Conservation (phyloP, 148 eudicot species). For the Camellia granthamiana region DNA sequence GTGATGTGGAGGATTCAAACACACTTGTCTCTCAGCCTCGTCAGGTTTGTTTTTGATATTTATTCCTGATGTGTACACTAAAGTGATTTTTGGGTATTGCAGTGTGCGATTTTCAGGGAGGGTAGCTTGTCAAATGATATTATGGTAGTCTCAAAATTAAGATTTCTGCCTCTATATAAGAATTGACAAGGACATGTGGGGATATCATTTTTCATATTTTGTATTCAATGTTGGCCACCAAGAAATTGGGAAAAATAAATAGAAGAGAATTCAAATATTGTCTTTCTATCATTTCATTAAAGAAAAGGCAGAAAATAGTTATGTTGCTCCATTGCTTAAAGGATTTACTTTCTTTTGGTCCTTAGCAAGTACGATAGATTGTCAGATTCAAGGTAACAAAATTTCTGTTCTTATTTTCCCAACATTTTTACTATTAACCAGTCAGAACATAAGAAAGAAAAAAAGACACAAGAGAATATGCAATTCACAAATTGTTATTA, state of each 20-base stretch:
- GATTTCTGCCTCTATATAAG: not conserved
- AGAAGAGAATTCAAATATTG: not conserved
- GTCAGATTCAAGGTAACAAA: not conserved
- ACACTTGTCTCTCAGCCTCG: constrained; percentile 89
- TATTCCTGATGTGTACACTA: not conserved
- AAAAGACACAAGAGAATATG: no score
- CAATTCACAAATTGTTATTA: not conserved
- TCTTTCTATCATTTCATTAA: not conserved
- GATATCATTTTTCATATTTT: not conserved
- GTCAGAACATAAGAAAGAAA: not conserved
- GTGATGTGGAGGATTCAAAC: constrained; percentile 69
- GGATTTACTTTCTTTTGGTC: constrained; percentile 5
- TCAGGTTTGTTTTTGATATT: constrained; percentile 53
- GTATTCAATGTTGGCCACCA: not conserved
- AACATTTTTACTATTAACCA: not conserved
- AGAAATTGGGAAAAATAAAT: not conserved
- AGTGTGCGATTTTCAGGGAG: not conserved
- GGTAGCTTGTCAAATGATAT: not conserved
- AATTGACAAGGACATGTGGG: not conserved
- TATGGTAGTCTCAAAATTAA: not conserved
- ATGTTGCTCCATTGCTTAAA: not conserved
- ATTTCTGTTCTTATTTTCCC: not conserved
- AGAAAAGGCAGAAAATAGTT: not conserved
- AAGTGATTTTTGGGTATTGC: not conserved
- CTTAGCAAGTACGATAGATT: not conserved